Conservation (phyloP, 495 filamentous ascomycete species). For the Aspergillus nidulans region DNA sequence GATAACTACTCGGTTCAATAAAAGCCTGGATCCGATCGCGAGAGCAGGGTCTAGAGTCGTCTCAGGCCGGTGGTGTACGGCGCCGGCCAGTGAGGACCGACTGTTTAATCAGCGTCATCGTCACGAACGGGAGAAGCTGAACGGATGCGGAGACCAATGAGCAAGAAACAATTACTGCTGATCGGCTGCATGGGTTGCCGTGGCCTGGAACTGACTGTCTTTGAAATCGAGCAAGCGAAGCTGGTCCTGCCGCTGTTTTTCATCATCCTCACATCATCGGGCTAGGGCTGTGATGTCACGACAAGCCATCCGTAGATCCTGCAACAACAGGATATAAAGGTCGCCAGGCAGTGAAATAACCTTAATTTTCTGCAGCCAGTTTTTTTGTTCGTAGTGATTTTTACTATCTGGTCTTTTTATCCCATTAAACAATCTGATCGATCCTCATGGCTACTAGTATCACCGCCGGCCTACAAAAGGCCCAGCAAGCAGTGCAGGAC, state of each 20-base stretch:
- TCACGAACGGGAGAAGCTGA: not conserved
- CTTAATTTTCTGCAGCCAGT: not conserved
- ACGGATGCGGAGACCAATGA: not conserved
- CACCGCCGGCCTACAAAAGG: slow-evolving; percentile 27
- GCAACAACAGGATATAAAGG: not conserved
- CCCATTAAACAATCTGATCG: not conserved
- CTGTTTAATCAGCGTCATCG: not conserved
- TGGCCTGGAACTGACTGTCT: not conserved
- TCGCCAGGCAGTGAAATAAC: not conserved
- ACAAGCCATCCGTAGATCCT: not conserved
- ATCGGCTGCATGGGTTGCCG: not conserved
- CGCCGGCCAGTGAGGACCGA: not conserved
- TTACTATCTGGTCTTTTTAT: no score
- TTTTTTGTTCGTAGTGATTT: no score
- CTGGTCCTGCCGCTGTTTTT: not conserved
- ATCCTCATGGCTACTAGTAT: slow-evolving; percentile 23
- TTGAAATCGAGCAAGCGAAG: not conserved
- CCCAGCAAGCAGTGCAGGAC: slow-evolving; percentile 26
- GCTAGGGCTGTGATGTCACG: not conserved
- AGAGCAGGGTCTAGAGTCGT: not conserved
- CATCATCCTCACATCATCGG: slow-evolving; percentile 4
- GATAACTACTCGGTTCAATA: not conserved
- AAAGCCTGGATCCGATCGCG: not conserved
- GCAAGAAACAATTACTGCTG: not conserved
- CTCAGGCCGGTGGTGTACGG: not conserved